These are phyloP conservation scores for Russula earlei DNA, from an alignment of 768 basidiomycete genomes.

Conservation along the genomic window DNA sequence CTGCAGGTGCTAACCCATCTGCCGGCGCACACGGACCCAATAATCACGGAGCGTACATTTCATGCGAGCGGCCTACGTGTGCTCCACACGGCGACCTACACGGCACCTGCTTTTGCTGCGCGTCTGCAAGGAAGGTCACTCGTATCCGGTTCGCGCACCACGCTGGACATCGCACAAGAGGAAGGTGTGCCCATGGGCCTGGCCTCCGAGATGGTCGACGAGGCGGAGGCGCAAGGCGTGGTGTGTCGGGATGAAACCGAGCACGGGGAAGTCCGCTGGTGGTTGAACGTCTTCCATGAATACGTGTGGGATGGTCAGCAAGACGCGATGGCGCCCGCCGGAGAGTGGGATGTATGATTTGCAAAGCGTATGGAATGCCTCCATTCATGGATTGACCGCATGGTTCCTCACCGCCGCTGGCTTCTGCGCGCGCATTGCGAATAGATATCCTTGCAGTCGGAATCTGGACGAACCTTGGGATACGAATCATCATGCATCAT, in stretches of 20 bases:
- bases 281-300: constrained; percentile 52
- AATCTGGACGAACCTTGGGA: background rate
- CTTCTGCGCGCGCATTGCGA: too few relatives aligned
- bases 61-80: constrained; percentile 62
- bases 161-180: constrained; percentile 58
- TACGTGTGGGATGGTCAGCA: constrained; percentile 69
- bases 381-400: background rate
- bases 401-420: background rate
- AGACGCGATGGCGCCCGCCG: background rate
- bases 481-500: background rate
- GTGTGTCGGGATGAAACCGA: constrained; percentile 74
- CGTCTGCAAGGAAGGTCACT: constrained; percentile 49
- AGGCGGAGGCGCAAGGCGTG: constrained; percentile 59
- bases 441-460: too few relatives aligned
- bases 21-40: constrained; percentile 51
- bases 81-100: constrained; percentile 74
- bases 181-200: constrained; percentile 69
- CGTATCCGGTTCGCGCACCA: constrained; percentile 33
- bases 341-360: background rate
- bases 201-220: constrained; percentile 66
- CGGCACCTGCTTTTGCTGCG: constrained; percentile 54
- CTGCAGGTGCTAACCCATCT: constrained; percentile 66
- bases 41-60: constrained; percentile 60
- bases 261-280: constrained; percentile 63
- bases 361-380: background rate